Percentiles rank a stretch among this genome's conserved stretches.
Conservation (phyloP, 2,329 filamentous ascomycete genomes). For the Pseudocercospora ulei region DNA sequence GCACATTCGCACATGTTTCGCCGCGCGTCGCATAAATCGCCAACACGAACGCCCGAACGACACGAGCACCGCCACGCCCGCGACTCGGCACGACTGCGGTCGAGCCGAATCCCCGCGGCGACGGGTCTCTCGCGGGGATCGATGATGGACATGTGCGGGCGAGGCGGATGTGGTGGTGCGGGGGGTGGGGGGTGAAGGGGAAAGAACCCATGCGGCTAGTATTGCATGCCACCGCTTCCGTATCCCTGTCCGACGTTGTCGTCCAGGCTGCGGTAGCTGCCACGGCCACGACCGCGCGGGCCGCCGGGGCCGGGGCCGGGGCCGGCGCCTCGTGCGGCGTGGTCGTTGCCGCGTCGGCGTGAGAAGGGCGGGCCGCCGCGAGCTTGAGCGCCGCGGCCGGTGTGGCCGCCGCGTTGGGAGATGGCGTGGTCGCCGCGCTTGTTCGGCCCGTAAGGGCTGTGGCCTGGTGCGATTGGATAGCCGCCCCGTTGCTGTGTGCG, state of each 20-base stretch:
- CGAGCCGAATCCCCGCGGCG: too few species aligned
- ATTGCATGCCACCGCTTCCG: constrained; percentile 34
- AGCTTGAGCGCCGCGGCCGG: constrained; percentile 26
- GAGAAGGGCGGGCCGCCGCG: constrained; percentile 29
- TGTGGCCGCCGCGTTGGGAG: constrained; percentile 34
- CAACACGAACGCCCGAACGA: too few species aligned
- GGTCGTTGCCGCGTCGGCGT: constrained; percentile 34
- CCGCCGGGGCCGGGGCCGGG: constrained; percentile 29
- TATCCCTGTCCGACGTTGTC: constrained; percentile 35
- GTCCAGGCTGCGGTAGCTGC: constrained; percentile 39
- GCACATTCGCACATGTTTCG: too few species aligned
- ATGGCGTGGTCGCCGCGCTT: constrained; percentile 12
- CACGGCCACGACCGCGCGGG: constrained; percentile 24
- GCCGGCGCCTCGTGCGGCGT: constrained; percentile 21
- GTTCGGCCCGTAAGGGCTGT: constrained; percentile 32
- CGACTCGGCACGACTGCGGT: too few species aligned
- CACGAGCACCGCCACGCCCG: too few species aligned
- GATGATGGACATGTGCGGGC: too few species aligned
- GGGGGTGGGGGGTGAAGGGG: constrained; percentile 1
- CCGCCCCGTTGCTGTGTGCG: constrained; percentile 29
- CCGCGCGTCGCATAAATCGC: too few species aligned
- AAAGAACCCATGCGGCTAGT: constrained; percentile 22
- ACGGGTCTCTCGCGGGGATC: too few species aligned
- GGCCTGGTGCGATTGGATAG: constrained; percentile 17
- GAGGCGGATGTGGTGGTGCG: background rate